These are phyloP conservation scores for Rosa rugosa DNA, from an alignment of 306 rosid species.

Conservation along the genomic window DNA sequence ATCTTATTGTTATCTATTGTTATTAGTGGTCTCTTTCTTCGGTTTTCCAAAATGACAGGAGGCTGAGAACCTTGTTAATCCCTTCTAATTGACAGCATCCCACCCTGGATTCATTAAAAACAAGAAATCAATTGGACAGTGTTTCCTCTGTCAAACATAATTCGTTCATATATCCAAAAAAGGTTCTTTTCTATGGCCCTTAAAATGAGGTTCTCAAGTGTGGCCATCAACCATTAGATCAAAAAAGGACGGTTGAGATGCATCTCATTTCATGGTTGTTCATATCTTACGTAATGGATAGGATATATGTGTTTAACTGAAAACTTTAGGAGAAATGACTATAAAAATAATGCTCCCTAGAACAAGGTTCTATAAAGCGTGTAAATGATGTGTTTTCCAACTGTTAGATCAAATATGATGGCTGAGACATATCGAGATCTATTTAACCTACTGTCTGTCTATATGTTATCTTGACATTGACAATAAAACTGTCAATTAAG, in stretches of 20 bases:
- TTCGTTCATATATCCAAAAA: background rate
- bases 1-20: background rate
- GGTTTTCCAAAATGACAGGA: background rate
- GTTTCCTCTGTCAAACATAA: background rate
- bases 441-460: background rate
- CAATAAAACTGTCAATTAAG: background rate
- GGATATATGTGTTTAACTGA: background rate
- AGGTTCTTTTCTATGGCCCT: background rate
- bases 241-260: background rate
- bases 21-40: background rate
- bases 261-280: background rate
- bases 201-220: background rate
- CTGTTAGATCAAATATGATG: conserved; percentile 3
- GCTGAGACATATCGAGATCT: background rate
- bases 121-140: background rate
- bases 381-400: background rate
- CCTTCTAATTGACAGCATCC: background rate
- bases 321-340: background rate
- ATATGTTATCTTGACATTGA: background rate
- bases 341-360: background rate
- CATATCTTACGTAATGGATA: background rate
- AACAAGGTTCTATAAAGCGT: background rate
- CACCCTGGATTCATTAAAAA: conserved; percentile 3
- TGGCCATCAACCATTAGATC: background rate
- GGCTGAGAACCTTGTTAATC: background rate